Base-by-base conservation (phyloP, 1,284 basidiomycete species). In the Ustilago trichophora region DNA sequence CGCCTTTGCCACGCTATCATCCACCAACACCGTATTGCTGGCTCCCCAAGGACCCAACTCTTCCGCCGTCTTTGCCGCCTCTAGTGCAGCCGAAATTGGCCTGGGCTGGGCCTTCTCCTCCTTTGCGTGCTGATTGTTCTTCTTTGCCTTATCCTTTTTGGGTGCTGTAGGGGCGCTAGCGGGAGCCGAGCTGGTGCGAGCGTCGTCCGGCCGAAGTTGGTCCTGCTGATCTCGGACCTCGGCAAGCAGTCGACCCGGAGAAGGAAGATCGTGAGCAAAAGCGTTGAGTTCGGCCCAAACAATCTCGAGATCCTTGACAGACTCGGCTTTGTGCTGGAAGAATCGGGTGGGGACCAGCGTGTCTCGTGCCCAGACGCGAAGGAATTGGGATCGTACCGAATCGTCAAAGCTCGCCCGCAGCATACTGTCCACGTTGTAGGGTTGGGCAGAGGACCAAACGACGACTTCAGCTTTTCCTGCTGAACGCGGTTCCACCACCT, bases 371-470 rank as follows among this genome's bases (percentile, higher is more conserved):
- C 91, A 93, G 0, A 91, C 83, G 0, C 87, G 88, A 18, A 86
- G 81, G 10, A 92, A 78, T 34, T 83, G 80, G 11, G 76, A 72
- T 51, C 83, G 84, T 24, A 83, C 68, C 5, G 82, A 70, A 3
- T 33, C 25, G 24, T 62, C 47, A 16, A 79, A 68, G 5, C 76
- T 59, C 2, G 75, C 70, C 6, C 58, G 55, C 10, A 81, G 68
- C 83, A 84, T 84, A 67, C 87, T 87, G 0, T 84, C 81, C 4
- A 93, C 92, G 71, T 88, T 92, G 52, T 88, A 86, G 0, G 90
- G 89, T 77, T 91, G 89, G 1, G 91, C 91, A 1, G 89, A 90
- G 65, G 89, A 91, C 91, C 92, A 93, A 0, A 93, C 87, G 87
- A 93, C 90, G 5, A 89, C 87, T 59, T 92, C 89, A 24, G 91